phyloP scores from a whole-genome alignment of 106 monocot genomes.

The Agapanthus africanus region DNA sequence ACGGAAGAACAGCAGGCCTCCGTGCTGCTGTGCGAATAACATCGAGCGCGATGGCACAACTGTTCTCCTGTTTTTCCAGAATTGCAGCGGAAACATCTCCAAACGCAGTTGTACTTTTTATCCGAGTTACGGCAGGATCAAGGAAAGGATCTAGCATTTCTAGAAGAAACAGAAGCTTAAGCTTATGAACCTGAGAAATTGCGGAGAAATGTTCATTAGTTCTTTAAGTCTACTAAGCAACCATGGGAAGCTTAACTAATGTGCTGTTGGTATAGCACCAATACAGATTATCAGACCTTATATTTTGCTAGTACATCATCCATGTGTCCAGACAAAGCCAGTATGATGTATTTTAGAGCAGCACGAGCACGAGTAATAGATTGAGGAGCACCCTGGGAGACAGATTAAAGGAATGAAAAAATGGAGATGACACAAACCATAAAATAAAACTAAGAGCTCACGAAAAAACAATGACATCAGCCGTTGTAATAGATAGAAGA shows the following conservation, averaged over 20 bases:
- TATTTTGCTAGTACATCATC: conserved; percentile 83
- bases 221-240: neutral
- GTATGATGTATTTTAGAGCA: conserved; percentile 74
- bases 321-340: conserved; percentile 90
- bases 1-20: conserved; percentile 76
- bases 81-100: conserved; percentile 49
- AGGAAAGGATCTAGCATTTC: conserved; percentile 99
- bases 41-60: conserved; percentile 57
- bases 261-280: neutral
- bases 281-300: conserved; percentile 47
- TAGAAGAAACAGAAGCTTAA: conserved; percentile 77
- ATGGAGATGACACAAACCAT: neutral
- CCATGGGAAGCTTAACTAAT: neutral
- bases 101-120: conserved; percentile 51
- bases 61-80: conserved; percentile 51
- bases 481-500: neutral
- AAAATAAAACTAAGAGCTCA: neutral
- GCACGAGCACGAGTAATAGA: conserved; percentile 46
- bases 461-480: neutral
- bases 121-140: conserved; percentile 46
- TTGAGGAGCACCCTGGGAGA: conserved; percentile 41
- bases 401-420: conserved; percentile 11
- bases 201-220: conserved; percentile 1
- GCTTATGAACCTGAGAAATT: conserved; percentile 67
- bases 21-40: conserved; percentile 63